phyloP scores from a whole-genome alignment of 2,329 filamentous ascomycete genomes.

The Penicillium sp. region DNA sequence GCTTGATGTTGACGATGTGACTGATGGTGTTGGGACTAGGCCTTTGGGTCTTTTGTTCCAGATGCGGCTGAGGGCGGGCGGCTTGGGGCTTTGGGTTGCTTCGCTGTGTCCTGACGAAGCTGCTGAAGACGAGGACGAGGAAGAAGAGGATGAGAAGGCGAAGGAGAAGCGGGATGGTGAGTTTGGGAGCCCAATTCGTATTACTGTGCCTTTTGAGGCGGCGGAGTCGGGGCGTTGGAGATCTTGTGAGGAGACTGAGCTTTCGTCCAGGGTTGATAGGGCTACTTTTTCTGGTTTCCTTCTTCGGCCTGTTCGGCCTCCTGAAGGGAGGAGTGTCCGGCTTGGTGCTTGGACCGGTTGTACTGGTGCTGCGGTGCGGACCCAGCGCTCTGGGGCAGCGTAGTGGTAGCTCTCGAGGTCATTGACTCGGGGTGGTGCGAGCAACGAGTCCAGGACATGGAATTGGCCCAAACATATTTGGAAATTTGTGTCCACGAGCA shows the following conservation, averaged over 20 bases:
- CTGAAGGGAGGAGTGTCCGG: constrained; percentile 38
- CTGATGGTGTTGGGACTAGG: constrained; percentile 33
- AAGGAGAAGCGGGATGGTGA: constrained; percentile 34
- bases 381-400: constrained; percentile 57
- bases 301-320: constrained; percentile 41
- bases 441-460: constrained; percentile 55
- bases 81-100: background rate
- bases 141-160: constrained; percentile 35
- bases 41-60: constrained; percentile 24
- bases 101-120: constrained; percentile 3
- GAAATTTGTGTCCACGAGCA: constrained; percentile 58
- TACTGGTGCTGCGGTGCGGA: constrained; percentile 30
- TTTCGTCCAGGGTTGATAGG: constrained; percentile 26
- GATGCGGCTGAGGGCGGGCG: constrained; percentile 14
- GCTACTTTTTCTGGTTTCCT: constrained; percentile 20
- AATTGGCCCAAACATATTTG: constrained; percentile 60
- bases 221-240: constrained; percentile 31
- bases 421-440: constrained; percentile 53
- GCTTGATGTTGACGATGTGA: constrained; percentile 1
- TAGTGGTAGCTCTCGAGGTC: constrained; percentile 61
- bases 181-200: constrained; percentile 31
- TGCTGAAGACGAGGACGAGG: constrained; percentile 22
- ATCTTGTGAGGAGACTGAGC: constrained; percentile 20
- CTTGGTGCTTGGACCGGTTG: constrained; percentile 30
- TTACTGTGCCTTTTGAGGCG: constrained; percentile 36